These are phyloP conservation scores for Melanopsichium pennsylvanicum DNA, from an alignment of 1,284 basidiomycete genomes.

Conservation along the genomic window DNA sequence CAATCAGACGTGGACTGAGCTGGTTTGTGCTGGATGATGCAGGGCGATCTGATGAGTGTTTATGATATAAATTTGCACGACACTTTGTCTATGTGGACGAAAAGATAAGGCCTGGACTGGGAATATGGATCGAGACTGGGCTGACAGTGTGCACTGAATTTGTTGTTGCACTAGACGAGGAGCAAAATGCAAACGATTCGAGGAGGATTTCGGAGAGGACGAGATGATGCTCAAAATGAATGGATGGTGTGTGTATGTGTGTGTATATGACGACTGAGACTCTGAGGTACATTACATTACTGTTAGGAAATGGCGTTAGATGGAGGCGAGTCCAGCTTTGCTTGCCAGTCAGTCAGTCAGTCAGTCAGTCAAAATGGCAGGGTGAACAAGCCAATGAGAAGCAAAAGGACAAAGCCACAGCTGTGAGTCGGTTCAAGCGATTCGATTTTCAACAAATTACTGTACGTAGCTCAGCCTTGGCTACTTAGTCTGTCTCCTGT, in stretches of 20 bases:
- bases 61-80: neutral
- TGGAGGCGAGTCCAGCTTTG: too few species aligned
- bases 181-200: neutral
- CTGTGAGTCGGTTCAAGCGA: neutral
- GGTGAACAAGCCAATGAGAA: too few species aligned
- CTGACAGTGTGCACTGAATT: neutral
- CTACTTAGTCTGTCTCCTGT: neutral
- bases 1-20: neutral
- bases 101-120: slow-evolving; percentile 1
- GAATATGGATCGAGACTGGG: neutral
- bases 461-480: neutral
- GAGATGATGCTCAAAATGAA: neutral
- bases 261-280: neutral
- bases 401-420: slow-evolving; percentile 1
- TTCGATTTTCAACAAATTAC: too few species aligned
- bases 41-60: neutral
- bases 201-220: neutral
- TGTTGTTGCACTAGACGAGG: neutral
- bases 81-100: slow-evolving; percentile 1
- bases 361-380: slow-evolving; percentile 3
- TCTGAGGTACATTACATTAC: slow-evolving; percentile 8
- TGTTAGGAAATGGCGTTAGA: slow-evolving; percentile 17
- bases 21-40: neutral
- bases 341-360: slow-evolving; percentile 3
- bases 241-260: too few species aligned